Percentiles rank a stretch among this genome's conserved stretches.
phyloP scores from a whole-genome alignment of 164 flowering plant species.

The Dillenia suffruticosa region DNA sequence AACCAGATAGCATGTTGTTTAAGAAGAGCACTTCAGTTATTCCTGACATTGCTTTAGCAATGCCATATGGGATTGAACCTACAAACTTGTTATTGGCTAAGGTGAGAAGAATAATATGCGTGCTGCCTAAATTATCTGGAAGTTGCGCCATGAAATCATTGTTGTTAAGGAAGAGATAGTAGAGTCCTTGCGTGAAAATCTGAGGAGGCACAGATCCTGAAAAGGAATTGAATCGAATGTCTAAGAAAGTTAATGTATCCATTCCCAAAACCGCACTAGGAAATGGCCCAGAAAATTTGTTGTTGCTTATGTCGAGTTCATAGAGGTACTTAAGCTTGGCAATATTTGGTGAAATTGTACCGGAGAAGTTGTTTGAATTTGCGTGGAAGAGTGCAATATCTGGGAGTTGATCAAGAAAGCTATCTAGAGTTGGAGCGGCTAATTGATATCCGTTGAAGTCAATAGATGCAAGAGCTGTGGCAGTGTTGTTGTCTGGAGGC shows the following conservation, averaged over 20 bases:
- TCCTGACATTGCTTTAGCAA: slow-evolving; percentile 21
- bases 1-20: slow-evolving; percentile 42
- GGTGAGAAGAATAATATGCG: slow-evolving; percentile 27
- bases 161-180: slow-evolving; percentile 49
- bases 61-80: slow-evolving; percentile 38
- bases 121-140: slow-evolving; percentile 32
- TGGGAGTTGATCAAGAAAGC: slow-evolving; percentile 22
- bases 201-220: slow-evolving; percentile 30
- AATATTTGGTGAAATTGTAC: slow-evolving; percentile 13
- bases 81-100: slow-evolving; percentile 45
- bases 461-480: slow-evolving; percentile 21
- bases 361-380: slow-evolving; percentile 37
- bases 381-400: slow-evolving; percentile 44
- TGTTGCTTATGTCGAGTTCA: slow-evolving; percentile 48
- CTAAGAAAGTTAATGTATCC: slow-evolving; percentile 25
- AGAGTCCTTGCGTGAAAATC: slow-evolving; percentile 21
- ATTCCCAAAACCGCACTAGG: slow-evolving; percentile 18
- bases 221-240: slow-evolving; percentile 34
- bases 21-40: slow-evolving; percentile 44
- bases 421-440: slow-evolving; percentile 16
- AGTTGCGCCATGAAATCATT: slow-evolving; percentile 30
- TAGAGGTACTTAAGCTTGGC: slow-evolving; percentile 23
- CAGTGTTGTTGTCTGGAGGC: slow-evolving; percentile 36
- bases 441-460: slow-evolving; percentile 40
- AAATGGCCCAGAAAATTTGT: slow-evolving; percentile 27